Evolutionary conservation across 441 rosid species (phyloP).

Genomic region (Dalechampia spathulata): DNA sequence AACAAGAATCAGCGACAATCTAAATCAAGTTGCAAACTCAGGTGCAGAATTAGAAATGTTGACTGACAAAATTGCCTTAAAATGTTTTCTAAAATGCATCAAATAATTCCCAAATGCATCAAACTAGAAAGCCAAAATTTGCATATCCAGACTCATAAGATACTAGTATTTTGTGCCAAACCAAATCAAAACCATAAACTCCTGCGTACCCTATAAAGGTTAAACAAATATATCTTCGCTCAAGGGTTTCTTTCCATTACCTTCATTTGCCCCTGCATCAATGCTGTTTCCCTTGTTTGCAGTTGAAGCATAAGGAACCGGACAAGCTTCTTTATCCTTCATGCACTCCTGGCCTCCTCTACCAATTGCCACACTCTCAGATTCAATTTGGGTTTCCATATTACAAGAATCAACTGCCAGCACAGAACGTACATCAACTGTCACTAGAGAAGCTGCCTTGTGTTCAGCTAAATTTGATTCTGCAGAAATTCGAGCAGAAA

Average conservation of each 20-base stretch:
- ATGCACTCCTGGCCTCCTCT: conserved; percentile 26
- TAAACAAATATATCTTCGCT: too few relatives aligned
- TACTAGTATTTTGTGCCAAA: too few relatives aligned
- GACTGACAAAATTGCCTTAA: neutral
- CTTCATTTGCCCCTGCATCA: conserved; percentile 27
- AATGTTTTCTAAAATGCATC: too few relatives aligned
- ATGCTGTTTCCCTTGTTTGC: conserved; percentile 25
- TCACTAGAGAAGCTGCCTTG: conserved; percentile 24
- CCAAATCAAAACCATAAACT: too few relatives aligned
- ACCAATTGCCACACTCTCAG: conserved; percentile 17
- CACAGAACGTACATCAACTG: conserved; percentile 22
- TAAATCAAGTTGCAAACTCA: neutral
- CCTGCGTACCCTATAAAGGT: too few relatives aligned
- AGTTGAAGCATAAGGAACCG: conserved; percentile 25
- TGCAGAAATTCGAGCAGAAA: conserved; percentile 10
- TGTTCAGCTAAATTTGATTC: conserved; percentile 26
- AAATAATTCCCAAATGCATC: too few relatives aligned
- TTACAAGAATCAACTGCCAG: conserved; percentile 27
- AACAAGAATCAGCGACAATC: neutral
- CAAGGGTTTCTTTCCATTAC: conserved; percentile 21
- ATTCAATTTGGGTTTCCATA: conserved; percentile 23
- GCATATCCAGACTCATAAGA: neutral
- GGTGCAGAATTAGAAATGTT: neutral
- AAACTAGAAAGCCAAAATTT: neutral
- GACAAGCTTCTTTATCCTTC: conserved; percentile 22